Percentiles rank a stretch among this genome's conserved stretches.
phyloP scores from a whole-genome alignment of 2,329 filamentous ascomycete species.

The Apiospora saccharicola region DNA sequence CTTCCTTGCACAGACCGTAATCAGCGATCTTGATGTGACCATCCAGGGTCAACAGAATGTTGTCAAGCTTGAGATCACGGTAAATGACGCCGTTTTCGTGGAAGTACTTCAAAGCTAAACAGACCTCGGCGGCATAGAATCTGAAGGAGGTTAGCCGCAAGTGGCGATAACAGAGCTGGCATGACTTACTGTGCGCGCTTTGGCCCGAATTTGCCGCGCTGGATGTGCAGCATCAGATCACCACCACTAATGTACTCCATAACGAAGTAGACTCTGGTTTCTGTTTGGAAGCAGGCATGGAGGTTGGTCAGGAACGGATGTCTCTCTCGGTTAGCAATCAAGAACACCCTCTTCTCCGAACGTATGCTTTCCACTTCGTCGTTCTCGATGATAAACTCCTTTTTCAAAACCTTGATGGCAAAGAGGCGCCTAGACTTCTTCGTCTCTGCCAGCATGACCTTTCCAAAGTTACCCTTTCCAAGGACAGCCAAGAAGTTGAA shows the following conservation, averaged over 20 bases:
- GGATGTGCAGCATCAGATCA: slow-evolving; percentile 98
- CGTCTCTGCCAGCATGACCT: slow-evolving; percentile 98
- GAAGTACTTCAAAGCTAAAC: slow-evolving; percentile 97
- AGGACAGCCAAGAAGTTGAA: slow-evolving; percentile 99
- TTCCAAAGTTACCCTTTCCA: slow-evolving; percentile 99
- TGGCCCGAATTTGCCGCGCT: slow-evolving; percentile 92
- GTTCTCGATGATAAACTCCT: slow-evolving; percentile 99
- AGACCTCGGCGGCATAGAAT: slow-evolving; percentile 98
- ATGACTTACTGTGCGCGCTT: slow-evolving; percentile 88
- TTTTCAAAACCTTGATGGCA: slow-evolving; percentile 98
- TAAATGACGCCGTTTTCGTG: slow-evolving; percentile 99
- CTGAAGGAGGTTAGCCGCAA: slow-evolving; percentile 51
- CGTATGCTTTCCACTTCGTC: slow-evolving; percentile 98
- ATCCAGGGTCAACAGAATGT: slow-evolving; percentile 92
- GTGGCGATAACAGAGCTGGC: neutral
- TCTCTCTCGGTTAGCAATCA: slow-evolving; percentile 95
- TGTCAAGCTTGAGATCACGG: slow-evolving; percentile 90
- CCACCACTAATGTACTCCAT: slow-evolving; percentile 99
- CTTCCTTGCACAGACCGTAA: slow-evolving; percentile 98
- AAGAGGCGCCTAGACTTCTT: slow-evolving; percentile 92
- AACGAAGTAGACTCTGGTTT: slow-evolving; percentile 97
- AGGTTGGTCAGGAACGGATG: slow-evolving; percentile 95
- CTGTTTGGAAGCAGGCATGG: slow-evolving; percentile 98
- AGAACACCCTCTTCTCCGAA: slow-evolving; percentile 96
- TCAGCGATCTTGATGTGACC: slow-evolving; percentile 99